These are phyloP conservation scores for Stemphylium vesicarium DNA, from an alignment of 2,329 filamentous ascomycete genomes.

Conservation along the genomic window DNA sequence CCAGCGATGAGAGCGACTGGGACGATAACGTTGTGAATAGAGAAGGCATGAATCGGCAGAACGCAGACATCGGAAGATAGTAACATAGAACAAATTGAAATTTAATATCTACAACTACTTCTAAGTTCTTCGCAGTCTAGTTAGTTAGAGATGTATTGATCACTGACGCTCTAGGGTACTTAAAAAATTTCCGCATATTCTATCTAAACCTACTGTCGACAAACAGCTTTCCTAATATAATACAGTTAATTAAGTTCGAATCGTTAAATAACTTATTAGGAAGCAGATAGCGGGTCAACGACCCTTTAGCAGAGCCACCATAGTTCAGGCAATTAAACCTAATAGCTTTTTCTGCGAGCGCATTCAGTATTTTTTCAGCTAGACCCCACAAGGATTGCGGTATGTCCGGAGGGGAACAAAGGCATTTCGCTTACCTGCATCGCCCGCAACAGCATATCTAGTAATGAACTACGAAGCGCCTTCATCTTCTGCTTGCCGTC, in stretches of 20 bases:
- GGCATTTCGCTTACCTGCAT: constrained; percentile 71
- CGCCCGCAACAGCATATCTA: constrained; percentile 65
- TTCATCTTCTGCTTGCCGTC: no score
- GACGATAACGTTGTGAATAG: constrained; percentile 3
- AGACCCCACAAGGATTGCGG: constrained; percentile 3
- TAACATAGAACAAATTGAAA: constrained; percentile 4
- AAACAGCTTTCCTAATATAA: no score
- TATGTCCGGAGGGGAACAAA: constrained; percentile 42
- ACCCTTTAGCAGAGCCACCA: constrained; percentile 4
- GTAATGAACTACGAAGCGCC: no score
- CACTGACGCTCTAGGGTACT: no score
- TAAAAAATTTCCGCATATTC: no score
- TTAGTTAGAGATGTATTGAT: no score
- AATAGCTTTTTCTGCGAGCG: constrained; percentile 21
- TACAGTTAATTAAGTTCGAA: no score
- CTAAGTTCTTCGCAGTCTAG: not conserved
- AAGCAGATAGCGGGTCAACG: constrained; percentile 12
- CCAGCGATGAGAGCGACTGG: constrained; percentile 7
- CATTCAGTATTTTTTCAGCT: constrained; percentile 14
- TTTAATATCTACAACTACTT: not conserved
- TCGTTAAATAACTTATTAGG: constrained; percentile 12
- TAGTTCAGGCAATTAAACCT: constrained; percentile 24
- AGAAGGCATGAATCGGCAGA: constrained; percentile 13
- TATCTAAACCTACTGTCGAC: no score
- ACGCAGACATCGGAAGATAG: constrained; percentile 10